A percentile compares a stretch with the other conserved stretches of the same genome.
phyloP scores from a whole-genome alignment of 768 basidiomycete genomes.

The Boletus sp. region DNA sequence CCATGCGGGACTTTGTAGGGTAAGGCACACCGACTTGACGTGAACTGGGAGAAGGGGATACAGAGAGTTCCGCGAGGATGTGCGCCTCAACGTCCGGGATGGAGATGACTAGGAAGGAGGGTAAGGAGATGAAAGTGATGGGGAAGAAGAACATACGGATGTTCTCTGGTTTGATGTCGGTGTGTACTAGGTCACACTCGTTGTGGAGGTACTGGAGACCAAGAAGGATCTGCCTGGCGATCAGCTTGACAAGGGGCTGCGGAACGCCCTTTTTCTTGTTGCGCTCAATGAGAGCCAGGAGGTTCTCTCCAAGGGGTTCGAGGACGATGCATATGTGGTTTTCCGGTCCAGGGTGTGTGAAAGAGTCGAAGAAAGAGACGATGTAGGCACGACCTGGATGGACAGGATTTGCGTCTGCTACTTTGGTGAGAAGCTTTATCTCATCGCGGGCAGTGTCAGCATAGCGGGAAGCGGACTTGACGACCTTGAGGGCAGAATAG shows the following conservation, averaged over 20 bases:
- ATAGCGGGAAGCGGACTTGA: slow-evolving; percentile 93
- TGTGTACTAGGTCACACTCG: slow-evolving; percentile 90
- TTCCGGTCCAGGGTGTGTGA: slow-evolving; percentile 72
- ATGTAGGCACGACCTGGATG: slow-evolving; percentile 81
- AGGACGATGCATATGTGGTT: slow-evolving; percentile 91
- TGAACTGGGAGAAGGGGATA: slow-evolving; percentile 70
- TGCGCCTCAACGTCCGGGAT: slow-evolving; percentile 80
- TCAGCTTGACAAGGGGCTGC: slow-evolving; percentile 76
- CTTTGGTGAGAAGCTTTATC: slow-evolving; percentile 84
- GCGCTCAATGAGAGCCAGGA: slow-evolving; percentile 71
- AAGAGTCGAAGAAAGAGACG: slow-evolving; percentile 90
- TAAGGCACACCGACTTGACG: slow-evolving; percentile 79
- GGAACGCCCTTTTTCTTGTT: slow-evolving; percentile 85
- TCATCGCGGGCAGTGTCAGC: slow-evolving; percentile 97
- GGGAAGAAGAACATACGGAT: slow-evolving; percentile 63
- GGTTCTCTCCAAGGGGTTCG: slow-evolving; percentile 79
- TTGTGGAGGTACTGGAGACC: slow-evolving; percentile 92
- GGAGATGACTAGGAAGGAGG: slow-evolving; percentile 58
- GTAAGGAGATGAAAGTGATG: slow-evolving; percentile 13
- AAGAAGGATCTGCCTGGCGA: slow-evolving; percentile 82
- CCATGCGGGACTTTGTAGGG: slow-evolving; percentile 60
- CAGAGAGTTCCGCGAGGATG: slow-evolving; percentile 65
- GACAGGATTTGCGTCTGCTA: slow-evolving; percentile 63
- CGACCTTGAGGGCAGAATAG: slow-evolving; percentile 91
- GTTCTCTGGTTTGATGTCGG: slow-evolving; percentile 94